Evolutionary conservation across 2,329 filamentous ascomycete genomes (phyloP), one percentile per base, ranked within the genome.

Genomic region (Neophaeococcomyces aloes): DNA sequence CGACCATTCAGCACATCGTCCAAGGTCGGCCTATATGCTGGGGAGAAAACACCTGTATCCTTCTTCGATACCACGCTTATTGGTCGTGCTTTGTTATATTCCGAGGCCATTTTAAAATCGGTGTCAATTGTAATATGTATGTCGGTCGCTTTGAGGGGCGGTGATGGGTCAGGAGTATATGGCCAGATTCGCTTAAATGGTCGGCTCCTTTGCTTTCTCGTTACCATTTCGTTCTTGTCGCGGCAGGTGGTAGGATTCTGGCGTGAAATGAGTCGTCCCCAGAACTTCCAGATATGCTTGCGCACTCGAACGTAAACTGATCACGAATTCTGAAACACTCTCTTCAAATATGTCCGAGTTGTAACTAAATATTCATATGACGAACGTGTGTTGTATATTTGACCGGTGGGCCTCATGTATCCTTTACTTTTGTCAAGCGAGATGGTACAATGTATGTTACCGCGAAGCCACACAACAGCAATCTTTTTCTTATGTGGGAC

Each of bases 1-100:
- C 76, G 78, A 65, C 95, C 91, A 52, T 84, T 76, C 34, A 98
- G 75, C 21, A 98, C 93, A 56, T 96, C 89, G 47, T 81, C 75
- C 38, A 98, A 70, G 23, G 86, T 83, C 33, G 86, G 89, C 57
- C 78, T 18, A 13, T 38, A 70, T 54, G 71, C 47, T 65, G 59
- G 75, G 61, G 64, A 55, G 52, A 61, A 59, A 42, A 61, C 61
- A 38, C 58, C 58, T 15, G 27, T 32, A 49, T 64, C 61, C 47
- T 57, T 54, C 37, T 65, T 61, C 43, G 63, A 59, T 34, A 59
- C 57, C 49, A 69, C 55, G 57, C 65, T 69, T 45, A 64, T 59
- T 33, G 68, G 67, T 54, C 66, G 60, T 44, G 65, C 62, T 52
- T 57, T 57, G 38, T 60, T 50, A 50, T 48, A 54, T 54, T 58